Base-by-base conservation (phyloP, 495 filamentous ascomycete species). In the Podospora pseudoanserina region DNA sequence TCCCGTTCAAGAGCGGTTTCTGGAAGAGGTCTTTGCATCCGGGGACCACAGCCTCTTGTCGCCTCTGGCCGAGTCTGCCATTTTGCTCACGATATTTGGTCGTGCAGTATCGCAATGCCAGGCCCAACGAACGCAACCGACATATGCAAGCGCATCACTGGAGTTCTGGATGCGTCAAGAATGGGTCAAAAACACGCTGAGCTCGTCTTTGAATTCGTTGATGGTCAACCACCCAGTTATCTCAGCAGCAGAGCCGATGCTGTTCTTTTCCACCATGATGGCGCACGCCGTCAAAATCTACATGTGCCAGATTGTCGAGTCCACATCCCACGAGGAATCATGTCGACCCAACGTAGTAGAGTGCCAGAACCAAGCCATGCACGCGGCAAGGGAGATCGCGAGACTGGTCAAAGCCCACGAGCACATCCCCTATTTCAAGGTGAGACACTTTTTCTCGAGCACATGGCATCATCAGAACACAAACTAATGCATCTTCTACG, bases 91-190 rank as follows among this genome's bases (percentile, higher is more conserved):
- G 5, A 78, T 86, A 19, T 81, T 78, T 68, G 84, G 83, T 9
- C 79, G 82, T 20, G 77, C 75, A 15, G 71, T 84, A 11, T 80
- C 81, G 1, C 84, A 86, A 60, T 70, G 74, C 49, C 83, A 83
- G 13, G 73, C 75, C 18, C 73, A 76, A 78, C 55, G 13, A 6
- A 11, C 15, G 39, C 6, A 49, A 16, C 65, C 67, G 11, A 59
- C 70, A 1, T 73, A 68, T 19, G 68, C 67, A 16, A 66, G 27
- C 39, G 32, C 67, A 6, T 66, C 69, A 1, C 49, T 69, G 7
- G 83, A 81, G 19, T 85, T 83, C 64, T 82, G 80, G 76, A 72
- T 72, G 2, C 78, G 83, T 3, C 83, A 86, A 69, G 76, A 85
- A 59, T 85, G 81, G 81, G 63, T 86, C 6, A 78, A 83, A 62